These are phyloP conservation scores for Tillandsia fasciculata DNA, from an alignment of 176 grass and related monocot genomes.

Conservation along the genomic window DNA sequence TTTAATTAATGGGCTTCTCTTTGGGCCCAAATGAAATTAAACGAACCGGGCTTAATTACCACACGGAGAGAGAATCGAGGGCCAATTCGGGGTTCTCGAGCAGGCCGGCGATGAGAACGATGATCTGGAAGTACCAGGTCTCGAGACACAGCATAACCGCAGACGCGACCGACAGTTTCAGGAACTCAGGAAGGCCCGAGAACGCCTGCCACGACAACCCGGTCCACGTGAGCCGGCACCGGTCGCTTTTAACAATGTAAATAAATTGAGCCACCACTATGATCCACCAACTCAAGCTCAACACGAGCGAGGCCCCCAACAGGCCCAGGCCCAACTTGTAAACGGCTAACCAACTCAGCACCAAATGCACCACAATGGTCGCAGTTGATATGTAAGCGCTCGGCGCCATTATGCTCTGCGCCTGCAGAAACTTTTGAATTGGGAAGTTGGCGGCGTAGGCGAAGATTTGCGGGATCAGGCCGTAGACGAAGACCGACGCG, in stretches of 20 bases:
- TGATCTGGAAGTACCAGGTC: conserved; percentile 88
- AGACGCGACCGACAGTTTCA: conserved; percentile 53
- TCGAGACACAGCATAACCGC: conserved; percentile 91
- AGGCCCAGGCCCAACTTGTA: conserved; percentile 48
- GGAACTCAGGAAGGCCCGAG: conserved; percentile 52
- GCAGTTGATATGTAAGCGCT: conserved; percentile 68
- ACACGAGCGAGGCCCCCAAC: conserved; percentile 58
- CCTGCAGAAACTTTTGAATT: conserved; percentile 85
- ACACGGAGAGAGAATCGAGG: conserved; percentile 74
- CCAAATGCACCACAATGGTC: conserved; percentile 39
- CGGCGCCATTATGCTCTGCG: conserved; percentile 83
- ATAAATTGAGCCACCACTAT: conserved; percentile 58
- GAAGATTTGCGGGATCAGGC: conserved; percentile 94
- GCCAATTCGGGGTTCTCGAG: conserved; percentile 63
- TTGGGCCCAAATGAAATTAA: neutral
- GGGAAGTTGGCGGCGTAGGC: conserved; percentile 82
- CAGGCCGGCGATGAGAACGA: conserved; percentile 74
- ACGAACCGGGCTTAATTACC: conserved; percentile 22
- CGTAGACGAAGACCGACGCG: conserved; percentile 54
- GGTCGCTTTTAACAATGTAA: conserved; percentile 53
- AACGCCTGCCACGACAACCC: conserved; percentile 77
- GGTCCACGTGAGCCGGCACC: conserved; percentile 55
- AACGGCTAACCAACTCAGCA: conserved; percentile 58
- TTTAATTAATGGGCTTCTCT: no score
- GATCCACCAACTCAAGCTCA: conserved; percentile 71